These are phyloP conservation scores for Pseudonectria foliicola DNA, from an alignment of 2,329 filamentous ascomycete species.

Conservation along the genomic window DNA sequence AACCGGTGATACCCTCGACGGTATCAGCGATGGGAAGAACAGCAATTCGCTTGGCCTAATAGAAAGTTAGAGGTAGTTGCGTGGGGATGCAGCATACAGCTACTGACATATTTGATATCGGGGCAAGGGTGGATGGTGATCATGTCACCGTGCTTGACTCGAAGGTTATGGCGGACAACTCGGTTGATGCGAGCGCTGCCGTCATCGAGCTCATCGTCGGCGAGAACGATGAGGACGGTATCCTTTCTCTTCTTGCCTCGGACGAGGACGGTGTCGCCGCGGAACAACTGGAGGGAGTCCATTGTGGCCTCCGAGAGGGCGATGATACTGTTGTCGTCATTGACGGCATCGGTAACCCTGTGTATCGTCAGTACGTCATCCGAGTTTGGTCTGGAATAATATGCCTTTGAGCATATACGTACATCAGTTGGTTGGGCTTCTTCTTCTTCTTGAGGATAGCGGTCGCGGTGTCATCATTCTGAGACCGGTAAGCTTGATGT, in stretches of 20 bases:
- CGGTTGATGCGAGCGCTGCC: constrained; percentile 96
- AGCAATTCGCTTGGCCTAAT: constrained; percentile 93
- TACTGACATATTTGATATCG: constrained; percentile 98
- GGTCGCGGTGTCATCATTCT: constrained; percentile 88
- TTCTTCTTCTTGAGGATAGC: constrained; percentile 99
- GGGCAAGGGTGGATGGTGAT: constrained; percentile 96
- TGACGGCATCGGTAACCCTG: constrained; percentile 95
- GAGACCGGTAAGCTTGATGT: constrained; percentile 27
- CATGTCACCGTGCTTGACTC: constrained; percentile 97
- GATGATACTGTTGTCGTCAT: constrained; percentile 99
- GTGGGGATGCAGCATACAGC: background rate
- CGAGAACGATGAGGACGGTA: constrained; percentile 93
- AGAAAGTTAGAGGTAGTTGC: constrained; percentile 7
- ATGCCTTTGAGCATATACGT: constrained; percentile 30
- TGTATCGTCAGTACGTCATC: constrained; percentile 13
- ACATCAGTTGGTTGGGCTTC: constrained; percentile 99
- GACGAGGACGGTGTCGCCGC: constrained; percentile 94
- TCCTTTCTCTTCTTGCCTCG: constrained; percentile 99
- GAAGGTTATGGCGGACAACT: constrained; percentile 94
- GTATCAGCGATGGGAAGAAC: constrained; percentile 98
- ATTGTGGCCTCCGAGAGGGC: constrained; percentile 97
- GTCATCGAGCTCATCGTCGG: constrained; percentile 96
- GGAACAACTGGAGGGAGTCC: constrained; percentile 97
- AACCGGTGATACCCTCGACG: constrained; percentile 94
- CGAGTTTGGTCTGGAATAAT: constrained; percentile 2